Base-by-base conservation (phyloP, 805 yeast genomes). In the Kluyveromyces aestuarii region DNA sequence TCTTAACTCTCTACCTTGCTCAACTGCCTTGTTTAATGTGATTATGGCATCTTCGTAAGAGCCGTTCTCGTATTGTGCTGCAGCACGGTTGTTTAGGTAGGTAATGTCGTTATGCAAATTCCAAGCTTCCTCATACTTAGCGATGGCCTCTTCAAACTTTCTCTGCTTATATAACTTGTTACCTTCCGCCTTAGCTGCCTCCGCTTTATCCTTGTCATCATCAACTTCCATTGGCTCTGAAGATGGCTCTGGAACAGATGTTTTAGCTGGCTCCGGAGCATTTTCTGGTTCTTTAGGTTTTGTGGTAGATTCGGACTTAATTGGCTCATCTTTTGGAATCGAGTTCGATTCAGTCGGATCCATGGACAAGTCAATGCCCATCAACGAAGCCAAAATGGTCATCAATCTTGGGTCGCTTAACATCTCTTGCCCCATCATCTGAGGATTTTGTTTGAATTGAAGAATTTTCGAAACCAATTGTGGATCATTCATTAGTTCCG, bases 21-120 rank as follows among this genome's bases (percentile, higher is more conserved):
- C 96, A 53, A 91, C 78, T 25, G 99, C 98, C 45, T 70, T 69
- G 57, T 79, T 72, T 67, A 96, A 84, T 5, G 97, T 87, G 51
- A 75, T 70, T 55, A 93, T 86, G 39, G 96, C 90, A 10, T 82
- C 70, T 50, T 89, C 96, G 61, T 78, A 86, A 62, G 89, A 96
- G 53, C 93, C 96, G 68, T 90, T 88, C 72, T 93, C 99, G 63
- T 70, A 93, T 70, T 93, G 96, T 35, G 99, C 99, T 49, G 99
- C 98, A 38, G 99, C 93, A 61, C 95, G 81, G 75, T 93, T 93
- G 74, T 95, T 93, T 66, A 93, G 76, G 66, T 85, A 93, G 0
- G 98, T 91, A 61, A 91, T 87, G 64, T 93, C 98, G 62, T 81
- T 77, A 70, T 74, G 69, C 18, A 81, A 65, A 35, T 82, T 84